phyloP scores from a whole-genome alignment of 2,329 filamentous ascomycete species.

The Dactylellina parvicollis region DNA sequence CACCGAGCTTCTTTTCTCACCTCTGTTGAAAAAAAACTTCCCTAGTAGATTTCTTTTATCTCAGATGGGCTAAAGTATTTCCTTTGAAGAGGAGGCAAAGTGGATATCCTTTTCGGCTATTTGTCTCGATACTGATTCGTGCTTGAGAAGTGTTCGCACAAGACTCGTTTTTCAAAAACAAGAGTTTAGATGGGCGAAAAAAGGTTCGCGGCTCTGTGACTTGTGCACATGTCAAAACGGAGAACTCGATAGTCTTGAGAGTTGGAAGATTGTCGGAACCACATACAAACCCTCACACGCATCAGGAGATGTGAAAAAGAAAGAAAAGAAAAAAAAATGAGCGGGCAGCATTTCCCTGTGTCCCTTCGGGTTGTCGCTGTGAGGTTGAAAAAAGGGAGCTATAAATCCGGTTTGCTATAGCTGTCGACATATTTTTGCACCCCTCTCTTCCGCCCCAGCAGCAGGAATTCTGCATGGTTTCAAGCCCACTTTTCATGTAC shows the following conservation, averaged over 20 bases:
- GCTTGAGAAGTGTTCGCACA: not conserved
- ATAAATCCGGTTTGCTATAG: slow-evolving; percentile 30
- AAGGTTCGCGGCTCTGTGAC: slow-evolving; percentile 45
- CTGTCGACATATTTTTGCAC: slow-evolving; percentile 40
- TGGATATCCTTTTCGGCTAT: slow-evolving; percentile 31
- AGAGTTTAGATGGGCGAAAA: too few relatives aligned
- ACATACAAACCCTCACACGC: not conserved
- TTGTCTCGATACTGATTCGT: slow-evolving; percentile 34
- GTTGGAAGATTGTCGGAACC: slow-evolving; percentile 10
- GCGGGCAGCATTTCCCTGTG: not conserved
- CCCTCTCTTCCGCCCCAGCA: slow-evolving; percentile 29
- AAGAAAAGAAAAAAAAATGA: not conserved
- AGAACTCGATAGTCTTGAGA: too few relatives aligned
- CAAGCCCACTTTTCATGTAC: slow-evolving; percentile 22
- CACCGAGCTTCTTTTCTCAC: slow-evolving; percentile 25
- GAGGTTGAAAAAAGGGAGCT: too few relatives aligned
- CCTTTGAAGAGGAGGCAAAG: slow-evolving; percentile 12
- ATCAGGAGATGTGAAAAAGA: not conserved
- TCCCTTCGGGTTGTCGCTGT: too few relatives aligned
- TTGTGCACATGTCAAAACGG: slow-evolving; percentile 41
- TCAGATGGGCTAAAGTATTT: slow-evolving; percentile 18
- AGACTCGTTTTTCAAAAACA: too few relatives aligned
- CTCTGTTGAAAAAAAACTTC: not conserved
- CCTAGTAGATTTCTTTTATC: slow-evolving; percentile 24
- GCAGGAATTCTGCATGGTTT: slow-evolving; percentile 33